Percentiles rank a stretch among this genome's conserved stretches.
These are phyloP conservation scores for Artemisia argyi DNA, from an alignment of 129 eudicot genomes.

Conservation along the genomic window DNA sequence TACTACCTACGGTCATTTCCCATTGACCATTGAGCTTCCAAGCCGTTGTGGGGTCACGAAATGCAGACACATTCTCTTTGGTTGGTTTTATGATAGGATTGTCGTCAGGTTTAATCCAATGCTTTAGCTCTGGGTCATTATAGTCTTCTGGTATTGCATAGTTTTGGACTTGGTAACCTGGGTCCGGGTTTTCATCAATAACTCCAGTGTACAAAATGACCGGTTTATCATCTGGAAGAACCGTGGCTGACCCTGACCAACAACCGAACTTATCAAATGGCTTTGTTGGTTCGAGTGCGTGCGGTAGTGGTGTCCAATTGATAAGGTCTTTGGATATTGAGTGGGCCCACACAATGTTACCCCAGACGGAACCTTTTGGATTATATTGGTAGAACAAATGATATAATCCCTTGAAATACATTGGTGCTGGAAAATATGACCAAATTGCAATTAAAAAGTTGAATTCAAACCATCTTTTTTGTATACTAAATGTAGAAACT, in stretches of 20 bases:
- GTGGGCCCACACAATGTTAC: slow-evolving; percentile 85
- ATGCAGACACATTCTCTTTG: slow-evolving; percentile 27
- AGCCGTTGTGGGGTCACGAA: slow-evolving; percentile 68
- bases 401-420: slow-evolving; percentile 72
- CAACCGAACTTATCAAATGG: slow-evolving; percentile 61
- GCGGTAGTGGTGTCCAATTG: slow-evolving; percentile 58
- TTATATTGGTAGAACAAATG: slow-evolving; percentile 78
- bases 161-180: slow-evolving; percentile 56
- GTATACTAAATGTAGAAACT: slow-evolving; percentile 17
- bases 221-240: slow-evolving; percentile 46
- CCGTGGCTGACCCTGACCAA: slow-evolving; percentile 69
- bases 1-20: slow-evolving; percentile 45
- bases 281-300: slow-evolving; percentile 54
- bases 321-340: slow-evolving; percentile 68
- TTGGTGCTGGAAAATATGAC: slow-evolving; percentile 50
- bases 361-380: slow-evolving; percentile 72
- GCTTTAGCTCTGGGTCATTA: slow-evolving; percentile 48
- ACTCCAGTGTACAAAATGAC: slow-evolving; percentile 54
- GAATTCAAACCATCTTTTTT: neutral
- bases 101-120: slow-evolving; percentile 50
- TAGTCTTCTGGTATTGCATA: slow-evolving; percentile 48
- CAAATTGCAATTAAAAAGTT: neutral
- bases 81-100: slow-evolving; percentile 48
- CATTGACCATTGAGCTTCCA: slow-evolving; percentile 48
- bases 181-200: slow-evolving; percentile 21